These are phyloP conservation scores for Byssothecium circinans DNA, from an alignment of 2,329 filamentous ascomycete species.

Conservation along the genomic window DNA sequence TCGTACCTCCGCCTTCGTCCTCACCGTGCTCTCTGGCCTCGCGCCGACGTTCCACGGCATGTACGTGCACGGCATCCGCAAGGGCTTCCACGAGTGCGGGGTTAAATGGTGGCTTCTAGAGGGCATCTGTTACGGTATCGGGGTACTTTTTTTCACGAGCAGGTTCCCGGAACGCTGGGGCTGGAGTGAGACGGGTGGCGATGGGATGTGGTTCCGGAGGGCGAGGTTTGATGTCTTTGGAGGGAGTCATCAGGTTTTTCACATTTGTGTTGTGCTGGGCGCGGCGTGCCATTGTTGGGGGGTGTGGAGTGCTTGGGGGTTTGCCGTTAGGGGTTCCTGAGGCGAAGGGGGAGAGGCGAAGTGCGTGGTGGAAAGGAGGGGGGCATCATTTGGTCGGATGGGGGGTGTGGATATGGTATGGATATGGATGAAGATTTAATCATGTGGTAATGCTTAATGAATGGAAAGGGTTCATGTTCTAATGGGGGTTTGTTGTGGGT, in stretches of 20 bases:
- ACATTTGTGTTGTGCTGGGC: conserved; percentile 22
- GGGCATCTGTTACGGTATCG: conserved; percentile 23
- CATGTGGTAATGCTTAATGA: not conserved
- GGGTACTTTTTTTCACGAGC: conserved; percentile 20
- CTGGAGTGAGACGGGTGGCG: conserved; percentile 2
- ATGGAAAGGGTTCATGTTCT: not conserved
- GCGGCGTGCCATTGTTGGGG: conserved; percentile 26
- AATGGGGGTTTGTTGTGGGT: too few species aligned
- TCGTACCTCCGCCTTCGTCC: conserved; percentile 22
- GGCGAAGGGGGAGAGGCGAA: not conserved
- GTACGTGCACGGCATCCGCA: conserved; percentile 13
- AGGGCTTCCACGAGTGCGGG: conserved; percentile 15
- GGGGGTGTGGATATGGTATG: too few species aligned
- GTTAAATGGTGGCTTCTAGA: conserved; percentile 27
- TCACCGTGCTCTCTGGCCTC: conserved; percentile 22
- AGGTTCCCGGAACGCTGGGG: conserved; percentile 19
- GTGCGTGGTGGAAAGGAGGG: too few species aligned
- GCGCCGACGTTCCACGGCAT: conserved; percentile 23
- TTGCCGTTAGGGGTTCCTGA: conserved; percentile 2
- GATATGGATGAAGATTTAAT: not conserved
- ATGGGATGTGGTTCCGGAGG: conserved; percentile 3
- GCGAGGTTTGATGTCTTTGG: conserved; percentile 20
- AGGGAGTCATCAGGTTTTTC: conserved; percentile 25
- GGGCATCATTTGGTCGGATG: too few species aligned
- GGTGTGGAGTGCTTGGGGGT: conserved; percentile 23